Evolutionary conservation across 257 asterid genomes (phyloP).

Genomic region (Striga asiatica): DNA sequence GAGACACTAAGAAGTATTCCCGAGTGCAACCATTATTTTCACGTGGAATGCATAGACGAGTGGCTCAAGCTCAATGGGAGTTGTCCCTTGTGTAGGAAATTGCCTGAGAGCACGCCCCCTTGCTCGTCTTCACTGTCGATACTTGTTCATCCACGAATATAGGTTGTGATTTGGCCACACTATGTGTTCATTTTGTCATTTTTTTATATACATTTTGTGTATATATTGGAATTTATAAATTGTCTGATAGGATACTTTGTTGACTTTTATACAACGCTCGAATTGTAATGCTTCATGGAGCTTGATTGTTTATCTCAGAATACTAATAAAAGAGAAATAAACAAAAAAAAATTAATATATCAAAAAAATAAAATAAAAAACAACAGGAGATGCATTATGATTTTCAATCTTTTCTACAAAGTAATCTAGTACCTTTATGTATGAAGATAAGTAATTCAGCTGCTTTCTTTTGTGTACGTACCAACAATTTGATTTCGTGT

Average conservation of each 20-base stretch:
- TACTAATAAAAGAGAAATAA: too few species aligned
- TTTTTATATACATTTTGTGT: neutral
- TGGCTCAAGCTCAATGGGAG: slow-evolving; percentile 76
- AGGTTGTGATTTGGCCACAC: neutral
- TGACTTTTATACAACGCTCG: neutral
- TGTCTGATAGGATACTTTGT: neutral
- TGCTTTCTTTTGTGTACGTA: too few species aligned
- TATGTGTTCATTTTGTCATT: neutral
- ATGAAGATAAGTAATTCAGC: too few species aligned
- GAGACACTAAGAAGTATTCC: slow-evolving; percentile 67
- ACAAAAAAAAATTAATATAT: too few species aligned
- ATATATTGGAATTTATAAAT: neutral
- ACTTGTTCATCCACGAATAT: slow-evolving; percentile 9
- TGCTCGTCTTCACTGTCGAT: slow-evolving; percentile 33
- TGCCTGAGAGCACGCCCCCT: slow-evolving; percentile 42
- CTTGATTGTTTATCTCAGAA: too few species aligned
- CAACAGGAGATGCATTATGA: too few species aligned
- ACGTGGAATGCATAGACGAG: slow-evolving; percentile 61
- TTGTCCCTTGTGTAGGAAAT: slow-evolving; percentile 76
- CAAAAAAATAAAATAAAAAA: too few species aligned
- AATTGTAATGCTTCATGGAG: neutral
- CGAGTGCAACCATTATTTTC: slow-evolving; percentile 71
- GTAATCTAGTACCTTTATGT: too few species aligned
- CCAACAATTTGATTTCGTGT: too few species aligned
- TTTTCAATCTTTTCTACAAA: too few species aligned